Percentiles rank a stretch among this genome's conserved stretches.
These are phyloP conservation scores for Alternaria novae-zelandiae DNA, from an alignment of 2,329 filamentous ascomycete species.

Conservation along the genomic window DNA sequence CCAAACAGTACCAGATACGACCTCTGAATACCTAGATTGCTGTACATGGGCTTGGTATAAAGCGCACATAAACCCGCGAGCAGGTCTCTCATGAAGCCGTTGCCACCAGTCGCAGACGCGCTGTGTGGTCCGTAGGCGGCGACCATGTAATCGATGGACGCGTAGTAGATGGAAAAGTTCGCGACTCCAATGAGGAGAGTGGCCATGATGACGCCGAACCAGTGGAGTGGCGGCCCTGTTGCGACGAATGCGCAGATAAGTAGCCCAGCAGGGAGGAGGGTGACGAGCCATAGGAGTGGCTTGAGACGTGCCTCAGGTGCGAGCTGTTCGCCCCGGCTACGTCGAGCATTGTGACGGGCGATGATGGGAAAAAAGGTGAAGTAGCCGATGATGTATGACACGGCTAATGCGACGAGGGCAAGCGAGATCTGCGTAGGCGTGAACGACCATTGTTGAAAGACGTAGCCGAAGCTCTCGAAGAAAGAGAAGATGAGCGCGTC, in stretches of 20 bases:
- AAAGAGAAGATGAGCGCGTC: slow-evolving; percentile 81
- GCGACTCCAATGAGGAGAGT: slow-evolving; percentile 66
- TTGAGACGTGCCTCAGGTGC: slow-evolving; percentile 70
- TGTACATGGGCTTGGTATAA: slow-evolving; percentile 46
- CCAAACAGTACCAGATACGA: slow-evolving; percentile 54
- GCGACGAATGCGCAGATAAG: slow-evolving; percentile 69
- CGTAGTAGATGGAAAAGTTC: slow-evolving; percentile 74
- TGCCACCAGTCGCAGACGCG: slow-evolving; percentile 78
- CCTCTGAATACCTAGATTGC: slow-evolving; percentile 28
- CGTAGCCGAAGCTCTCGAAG: slow-evolving; percentile 71
- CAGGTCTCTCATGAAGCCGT: slow-evolving; percentile 76
- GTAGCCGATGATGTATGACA: slow-evolving; percentile 65
- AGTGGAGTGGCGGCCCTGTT: slow-evolving; percentile 67
- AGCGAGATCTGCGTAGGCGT: slow-evolving; percentile 63
- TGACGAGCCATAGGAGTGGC: slow-evolving; percentile 67
- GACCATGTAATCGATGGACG: slow-evolving; percentile 80
- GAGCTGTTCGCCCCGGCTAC: slow-evolving; percentile 54
- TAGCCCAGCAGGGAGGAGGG: slow-evolving; percentile 68
- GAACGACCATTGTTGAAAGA: slow-evolving; percentile 72
- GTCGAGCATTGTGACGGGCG: slow-evolving; percentile 53
- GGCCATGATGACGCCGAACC: slow-evolving; percentile 62
- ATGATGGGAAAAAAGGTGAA: slow-evolving; percentile 59
- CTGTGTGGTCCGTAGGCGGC: slow-evolving; percentile 71
- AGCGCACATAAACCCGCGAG: slow-evolving; percentile 74
- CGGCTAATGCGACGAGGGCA: slow-evolving; percentile 58